Percentiles rank a stretch among this genome's conserved stretches.
phyloP scores from a whole-genome alignment of 176 grass and related monocot genomes.

The Oryza meyeriana region DNA sequence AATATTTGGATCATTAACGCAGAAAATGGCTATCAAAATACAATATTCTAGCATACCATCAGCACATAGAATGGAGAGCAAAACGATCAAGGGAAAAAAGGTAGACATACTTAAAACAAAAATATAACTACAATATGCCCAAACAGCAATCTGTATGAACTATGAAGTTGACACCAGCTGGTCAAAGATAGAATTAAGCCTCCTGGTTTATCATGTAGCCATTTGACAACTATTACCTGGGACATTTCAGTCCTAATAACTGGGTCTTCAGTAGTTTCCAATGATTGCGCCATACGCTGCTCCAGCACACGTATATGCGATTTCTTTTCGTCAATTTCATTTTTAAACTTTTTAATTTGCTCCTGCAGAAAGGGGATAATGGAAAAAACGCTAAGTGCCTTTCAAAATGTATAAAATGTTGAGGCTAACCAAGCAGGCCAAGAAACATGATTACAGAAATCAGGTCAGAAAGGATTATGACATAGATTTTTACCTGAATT shows the following conservation, averaged over 20 bases:
- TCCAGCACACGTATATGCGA: conserved; percentile 88
- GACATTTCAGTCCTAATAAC: conserved; percentile 61
- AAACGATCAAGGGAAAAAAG: conserved; percentile 9
- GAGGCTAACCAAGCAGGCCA: background rate
- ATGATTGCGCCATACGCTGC: conserved; percentile 74
- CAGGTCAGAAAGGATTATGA: background rate
- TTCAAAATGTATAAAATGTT: background rate
- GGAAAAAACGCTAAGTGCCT: conserved; percentile 15
- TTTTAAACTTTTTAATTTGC: conserved; percentile 75
- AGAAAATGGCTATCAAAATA: background rate
- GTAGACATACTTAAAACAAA: conserved; percentile 21
- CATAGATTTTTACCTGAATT: conserved; percentile 58
- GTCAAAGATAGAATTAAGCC: conserved; percentile 9
- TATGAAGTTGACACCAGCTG: conserved; percentile 4
- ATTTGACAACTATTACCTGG: conserved; percentile 57
- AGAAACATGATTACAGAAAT: conserved; percentile 3
- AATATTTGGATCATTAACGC: conserved; percentile 6
- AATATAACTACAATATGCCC: conserved; percentile 16
- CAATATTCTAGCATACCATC: background rate
- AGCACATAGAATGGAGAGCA: background rate
- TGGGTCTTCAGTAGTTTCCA: conserved; percentile 61
- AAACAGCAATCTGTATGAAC: conserved; percentile 3
- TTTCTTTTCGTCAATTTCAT: conserved; percentile 90
- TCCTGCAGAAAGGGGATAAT: conserved; percentile 43
- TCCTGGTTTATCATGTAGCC: background rate